Evolutionary conservation across 1,139 yeast genomes (phyloP).

Genomic region (Pichia sp.): DNA sequence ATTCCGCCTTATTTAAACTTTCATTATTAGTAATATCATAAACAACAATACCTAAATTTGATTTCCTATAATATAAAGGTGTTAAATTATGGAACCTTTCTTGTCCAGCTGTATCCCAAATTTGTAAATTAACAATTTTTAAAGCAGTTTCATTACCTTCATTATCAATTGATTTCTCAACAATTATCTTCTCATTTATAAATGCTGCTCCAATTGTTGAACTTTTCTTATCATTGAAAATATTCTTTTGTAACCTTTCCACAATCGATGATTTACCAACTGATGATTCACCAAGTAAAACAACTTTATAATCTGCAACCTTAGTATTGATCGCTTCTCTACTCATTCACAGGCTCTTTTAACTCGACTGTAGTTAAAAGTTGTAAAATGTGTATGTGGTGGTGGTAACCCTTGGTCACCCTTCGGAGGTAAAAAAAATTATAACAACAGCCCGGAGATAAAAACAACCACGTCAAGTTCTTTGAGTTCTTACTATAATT

Average conservation of each 20-base stretch:
- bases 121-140: conserved; percentile 32
- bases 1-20: conserved; percentile 47
- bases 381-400: no score
- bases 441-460: no score
- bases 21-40: conserved; percentile 48
- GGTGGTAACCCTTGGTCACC: no score
- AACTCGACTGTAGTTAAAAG: no score
- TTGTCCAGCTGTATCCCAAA: conserved; percentile 93
- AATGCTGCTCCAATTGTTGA: conserved; percentile 71
- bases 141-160: conserved; percentile 22
- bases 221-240: conserved; percentile 55
- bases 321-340: no score
- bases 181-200: conserved; percentile 46
- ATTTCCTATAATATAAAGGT: conserved; percentile 86
- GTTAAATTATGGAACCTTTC: conserved; percentile 85
- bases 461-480: no score
- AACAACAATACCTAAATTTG: conserved; percentile 84
- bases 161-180: conserved; percentile 26
- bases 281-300: conserved; percentile 58
- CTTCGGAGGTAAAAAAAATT: no score
- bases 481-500: no score
- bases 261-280: conserved; percentile 61
- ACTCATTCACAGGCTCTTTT: no score
- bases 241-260: conserved; percentile 54
- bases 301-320: conserved; percentile 38